phyloP scores from a whole-genome alignment of 305 asterid species.

The Fraxinus greggii region DNA sequence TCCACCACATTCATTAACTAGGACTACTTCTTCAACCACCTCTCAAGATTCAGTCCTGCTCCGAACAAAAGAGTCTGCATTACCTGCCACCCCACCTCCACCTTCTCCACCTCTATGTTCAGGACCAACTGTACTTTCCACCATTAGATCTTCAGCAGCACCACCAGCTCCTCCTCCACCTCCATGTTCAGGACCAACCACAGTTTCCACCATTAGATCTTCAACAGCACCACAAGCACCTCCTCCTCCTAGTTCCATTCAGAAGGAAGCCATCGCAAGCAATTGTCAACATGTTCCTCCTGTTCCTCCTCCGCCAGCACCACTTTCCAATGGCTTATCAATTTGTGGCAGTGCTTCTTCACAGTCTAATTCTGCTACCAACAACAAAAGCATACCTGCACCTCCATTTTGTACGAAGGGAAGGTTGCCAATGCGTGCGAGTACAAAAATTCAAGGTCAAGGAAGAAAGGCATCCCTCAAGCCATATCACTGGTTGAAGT shows the following conservation, averaged over 20 bases:
- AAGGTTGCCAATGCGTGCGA: constrained; percentile 38
- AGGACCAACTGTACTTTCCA: background rate
- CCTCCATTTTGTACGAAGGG: constrained; percentile 49
- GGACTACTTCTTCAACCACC: constrained; percentile 15
- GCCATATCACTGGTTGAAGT: constrained; percentile 90
- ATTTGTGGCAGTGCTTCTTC: constrained; percentile 26
- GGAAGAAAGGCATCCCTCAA: constrained; percentile 53
- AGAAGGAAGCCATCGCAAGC: constrained; percentile 21
- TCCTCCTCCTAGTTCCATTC: constrained; percentile 19
- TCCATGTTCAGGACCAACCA: background rate
- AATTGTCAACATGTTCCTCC: background rate
- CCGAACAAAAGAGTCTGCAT: constrained; percentile 16
- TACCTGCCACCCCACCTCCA: constrained; percentile 20
- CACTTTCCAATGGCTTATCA: constrained; percentile 33
- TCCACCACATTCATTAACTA: constrained; percentile 21
- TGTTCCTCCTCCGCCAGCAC: constrained; percentile 56
- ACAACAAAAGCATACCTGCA: constrained; percentile 29
- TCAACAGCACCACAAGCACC: constrained; percentile 17
- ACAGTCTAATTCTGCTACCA: constrained; percentile 28
- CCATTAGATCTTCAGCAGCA: constrained; percentile 12
- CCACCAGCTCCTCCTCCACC: constrained; percentile 28
- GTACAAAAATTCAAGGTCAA: constrained; percentile 38
- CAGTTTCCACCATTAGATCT: constrained; percentile 10
- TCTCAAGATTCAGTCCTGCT: constrained; percentile 21
- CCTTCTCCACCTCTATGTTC: constrained; percentile 3